phyloP scores from a whole-genome alignment of 23 red algal species.

The Gracilariopsis chorda region DNA sequence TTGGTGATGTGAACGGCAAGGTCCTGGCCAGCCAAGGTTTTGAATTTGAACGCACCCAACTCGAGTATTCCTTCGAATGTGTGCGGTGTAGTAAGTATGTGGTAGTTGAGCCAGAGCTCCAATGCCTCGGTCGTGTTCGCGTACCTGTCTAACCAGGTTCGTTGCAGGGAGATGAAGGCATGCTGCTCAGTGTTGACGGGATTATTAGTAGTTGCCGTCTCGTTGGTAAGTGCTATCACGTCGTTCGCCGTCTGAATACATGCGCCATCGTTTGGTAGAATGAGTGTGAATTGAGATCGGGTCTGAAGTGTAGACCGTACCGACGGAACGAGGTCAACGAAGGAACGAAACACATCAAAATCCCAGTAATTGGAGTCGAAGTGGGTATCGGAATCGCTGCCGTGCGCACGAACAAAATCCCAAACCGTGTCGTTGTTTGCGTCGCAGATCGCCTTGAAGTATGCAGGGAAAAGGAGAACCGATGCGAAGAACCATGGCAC shows the following conservation, averaged over 20 bases:
- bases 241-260: slow-evolving; percentile 37
- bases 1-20: not conserved
- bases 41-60: not conserved
- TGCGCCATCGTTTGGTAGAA: slow-evolving; percentile 3
- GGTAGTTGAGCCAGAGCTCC: not conserved
- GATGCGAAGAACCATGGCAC: too few species aligned
- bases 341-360: not conserved
- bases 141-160: not conserved
- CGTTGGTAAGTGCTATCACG: not conserved
- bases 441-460: too few species aligned
- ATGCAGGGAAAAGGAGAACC: too few species aligned
- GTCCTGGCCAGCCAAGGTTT: not conserved
- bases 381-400: not conserved
- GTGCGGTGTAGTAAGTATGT: not conserved
- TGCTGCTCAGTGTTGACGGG: not conserved
- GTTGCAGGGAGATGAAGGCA: not conserved
- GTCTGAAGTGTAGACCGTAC: not conserved
- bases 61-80: not conserved
- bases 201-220: not conserved
- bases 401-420: not conserved
- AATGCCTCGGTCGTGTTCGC: not conserved
- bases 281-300: slow-evolving; percentile 1
- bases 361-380: not conserved
- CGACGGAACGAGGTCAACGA: not conserved
- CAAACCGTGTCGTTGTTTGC: too few species aligned